phyloP scores from a whole-genome alignment of 1,139 yeast species.

The Taphrina confusa region DNA sequence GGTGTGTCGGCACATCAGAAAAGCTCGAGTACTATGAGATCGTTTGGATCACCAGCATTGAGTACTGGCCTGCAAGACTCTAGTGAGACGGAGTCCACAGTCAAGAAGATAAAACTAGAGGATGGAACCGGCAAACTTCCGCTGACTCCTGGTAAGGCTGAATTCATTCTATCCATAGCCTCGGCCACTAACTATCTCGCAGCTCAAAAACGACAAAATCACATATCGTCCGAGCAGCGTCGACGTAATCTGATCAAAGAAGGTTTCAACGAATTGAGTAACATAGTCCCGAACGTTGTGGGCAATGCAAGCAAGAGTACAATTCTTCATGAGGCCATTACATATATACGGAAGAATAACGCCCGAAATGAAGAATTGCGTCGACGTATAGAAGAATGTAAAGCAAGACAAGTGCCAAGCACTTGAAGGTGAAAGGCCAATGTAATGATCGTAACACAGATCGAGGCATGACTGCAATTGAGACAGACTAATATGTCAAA shows the following conservation, averaged over 20 bases:
- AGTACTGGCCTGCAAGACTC: not conserved
- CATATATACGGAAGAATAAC: not conserved
- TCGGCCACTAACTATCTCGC: not conserved
- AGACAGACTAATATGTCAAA: too few relatives aligned
- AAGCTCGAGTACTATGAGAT: too few relatives aligned
- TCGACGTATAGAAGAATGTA: not conserved
- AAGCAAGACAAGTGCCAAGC: not conserved
- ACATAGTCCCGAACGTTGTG: constrained; percentile 47
- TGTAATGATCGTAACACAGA: too few relatives aligned
- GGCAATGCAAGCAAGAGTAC: constrained; percentile 36
- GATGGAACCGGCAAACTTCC: constrained; percentile 8
- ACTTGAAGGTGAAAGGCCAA: not conserved
- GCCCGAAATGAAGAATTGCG: constrained; percentile 2
- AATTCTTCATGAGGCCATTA: constrained; percentile 16
- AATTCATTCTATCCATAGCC: not conserved
- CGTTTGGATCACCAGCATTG: not conserved
- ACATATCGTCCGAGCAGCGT: constrained; percentile 72
- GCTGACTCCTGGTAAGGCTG: constrained; percentile 3
- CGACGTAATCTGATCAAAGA: constrained; percentile 69
- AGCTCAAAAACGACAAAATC: constrained; percentile 65
- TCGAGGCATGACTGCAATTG: too few relatives aligned
- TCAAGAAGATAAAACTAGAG: constrained; percentile 17
- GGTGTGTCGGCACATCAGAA: not conserved
- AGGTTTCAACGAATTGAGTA: constrained; percentile 48
- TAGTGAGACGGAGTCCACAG: constrained; percentile 1